Base-by-base conservation (phyloP, 1,139 yeast genomes). In the Candida glucosophila region DNA sequence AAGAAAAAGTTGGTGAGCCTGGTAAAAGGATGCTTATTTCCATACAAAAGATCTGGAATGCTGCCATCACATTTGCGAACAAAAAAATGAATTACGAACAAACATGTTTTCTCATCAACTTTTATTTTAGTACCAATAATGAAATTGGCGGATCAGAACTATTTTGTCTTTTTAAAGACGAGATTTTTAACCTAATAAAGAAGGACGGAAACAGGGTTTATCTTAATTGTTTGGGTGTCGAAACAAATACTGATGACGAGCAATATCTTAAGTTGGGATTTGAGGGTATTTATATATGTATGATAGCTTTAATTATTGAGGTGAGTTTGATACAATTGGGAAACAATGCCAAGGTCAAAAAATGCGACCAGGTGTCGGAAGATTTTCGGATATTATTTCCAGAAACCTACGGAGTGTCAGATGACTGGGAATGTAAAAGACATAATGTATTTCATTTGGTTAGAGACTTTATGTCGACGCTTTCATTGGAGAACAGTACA, bases 241-340 rank as follows among this genome's bases (percentile, higher is more conserved):
- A 11, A 5, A 6, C 21, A 5, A 23, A 16, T 10, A 23, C 12
- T 16, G 51, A 47, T 15, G 35, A n/a, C n/a, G n/a, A 16, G n/a
- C 14, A 10, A 20, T 6, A 11, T 10, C 22, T 11, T 16, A 9
- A 6, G 6, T n/a, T 5, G 14, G 22, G 6, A 11, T 20, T 11
- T 14, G 12, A 38, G 35, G 6, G 35, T 38, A 19, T 52, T 57
- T 58, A 48, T 30, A 30, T 58, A 22, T 41, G 52, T 18, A 48
- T 61, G 47, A 35, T 60, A 12, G 44, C 51, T 2, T 29, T 61
- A 11, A n/a, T n/a, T n/a, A n/a, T n/a, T n/a, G n/a, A n/a, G n/a
- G n/a, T n/a, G n/a, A n/a, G n/a, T n/a, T n/a, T n/a, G n/a, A n/a
- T n/a, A n/a, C n/a, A n/a, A n/a, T n/a, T n/a, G n/a, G n/a, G n/a